phyloP scores from a whole-genome alignment of 495 filamentous ascomycete genomes.

The Trichoderma orchidacearum region DNA sequence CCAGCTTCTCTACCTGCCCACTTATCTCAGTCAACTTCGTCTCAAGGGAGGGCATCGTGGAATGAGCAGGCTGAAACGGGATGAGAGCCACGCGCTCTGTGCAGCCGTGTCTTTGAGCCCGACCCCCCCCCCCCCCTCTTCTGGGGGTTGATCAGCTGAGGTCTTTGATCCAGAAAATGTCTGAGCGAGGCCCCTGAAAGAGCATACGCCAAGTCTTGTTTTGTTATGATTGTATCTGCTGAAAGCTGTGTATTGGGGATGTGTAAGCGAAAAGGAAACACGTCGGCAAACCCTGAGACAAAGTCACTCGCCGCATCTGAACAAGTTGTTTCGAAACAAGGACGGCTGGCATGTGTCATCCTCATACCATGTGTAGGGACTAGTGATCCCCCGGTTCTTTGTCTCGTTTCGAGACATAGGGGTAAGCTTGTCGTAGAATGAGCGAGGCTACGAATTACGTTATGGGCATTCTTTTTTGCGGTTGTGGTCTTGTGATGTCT shows the following conservation, averaged over 20 bases:
- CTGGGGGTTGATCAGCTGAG: too few relatives aligned
- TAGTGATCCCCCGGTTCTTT: too few relatives aligned
- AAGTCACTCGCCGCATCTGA: not conserved
- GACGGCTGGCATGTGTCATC: not conserved
- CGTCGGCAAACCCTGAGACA: not conserved
- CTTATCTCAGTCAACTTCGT: too few relatives aligned
- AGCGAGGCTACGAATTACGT: not conserved
- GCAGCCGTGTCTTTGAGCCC: too few relatives aligned
- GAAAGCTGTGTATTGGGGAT: too few relatives aligned
- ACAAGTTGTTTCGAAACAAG: not conserved
- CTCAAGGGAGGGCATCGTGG: not conserved
- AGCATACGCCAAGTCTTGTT: too few relatives aligned
- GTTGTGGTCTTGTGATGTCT: not conserved
- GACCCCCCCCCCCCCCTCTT: too few relatives aligned
- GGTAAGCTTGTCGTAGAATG: too few relatives aligned
- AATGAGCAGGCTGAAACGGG: not conserved
- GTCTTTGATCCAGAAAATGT: too few relatives aligned
- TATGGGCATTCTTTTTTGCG: not conserved
- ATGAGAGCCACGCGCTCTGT: not conserved
- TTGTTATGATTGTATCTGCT: not conserved
- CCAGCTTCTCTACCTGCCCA: not conserved
- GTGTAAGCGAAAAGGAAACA: too few relatives aligned
- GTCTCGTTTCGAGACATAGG: too few relatives aligned
- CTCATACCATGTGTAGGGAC: not conserved
- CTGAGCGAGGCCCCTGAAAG: too few relatives aligned